These are phyloP conservation scores for Pythium monospermum DNA, from an alignment of 352 stramenopile species.

Conservation along the genomic window DNA sequence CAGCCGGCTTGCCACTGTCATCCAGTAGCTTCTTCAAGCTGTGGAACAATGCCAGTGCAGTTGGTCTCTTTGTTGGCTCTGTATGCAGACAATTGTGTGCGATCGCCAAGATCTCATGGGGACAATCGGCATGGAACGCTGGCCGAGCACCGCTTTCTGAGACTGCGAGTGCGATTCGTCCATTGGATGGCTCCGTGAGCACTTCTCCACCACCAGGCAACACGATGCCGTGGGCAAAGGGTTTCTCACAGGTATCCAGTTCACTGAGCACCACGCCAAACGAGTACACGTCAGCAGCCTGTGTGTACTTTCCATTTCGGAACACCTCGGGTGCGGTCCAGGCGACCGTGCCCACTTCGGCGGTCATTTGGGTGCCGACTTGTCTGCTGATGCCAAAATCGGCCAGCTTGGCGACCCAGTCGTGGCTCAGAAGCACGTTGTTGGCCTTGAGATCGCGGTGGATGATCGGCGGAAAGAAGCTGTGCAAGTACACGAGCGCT, in stretches of 20 bases:
- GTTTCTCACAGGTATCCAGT: slow-evolving; percentile 19
- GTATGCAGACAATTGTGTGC: no score
- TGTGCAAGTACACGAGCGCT: slow-evolving; percentile 38
- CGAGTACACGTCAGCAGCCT: slow-evolving; percentile 69
- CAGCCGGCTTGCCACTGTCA: no score
- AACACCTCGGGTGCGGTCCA: slow-evolving; percentile 35
- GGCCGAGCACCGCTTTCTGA: no score
- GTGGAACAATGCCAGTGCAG: no score
- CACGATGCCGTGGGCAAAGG: slow-evolving; percentile 19
- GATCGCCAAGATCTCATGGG: no score
- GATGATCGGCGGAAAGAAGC: slow-evolving; percentile 18
- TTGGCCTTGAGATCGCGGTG: slow-evolving; percentile 43
- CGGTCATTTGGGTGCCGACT: slow-evolving; percentile 28
- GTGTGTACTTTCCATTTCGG: slow-evolving; percentile 12
- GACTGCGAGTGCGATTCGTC: no score
- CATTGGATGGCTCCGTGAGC: no score
- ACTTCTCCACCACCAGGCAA: no score
- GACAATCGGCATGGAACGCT: no score
- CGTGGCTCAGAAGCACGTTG: slow-evolving; percentile 28
- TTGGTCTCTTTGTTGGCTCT: no score
- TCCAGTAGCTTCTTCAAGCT: no score
- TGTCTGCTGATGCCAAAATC: slow-evolving; percentile 35
- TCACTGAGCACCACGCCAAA: slow-evolving; percentile 70
- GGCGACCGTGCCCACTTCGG: slow-evolving; percentile 28
- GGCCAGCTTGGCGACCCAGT: slow-evolving; percentile 33